phyloP scores from a whole-genome alignment of 768 basidiomycete genomes.

The Auricularia heimuer region DNA sequence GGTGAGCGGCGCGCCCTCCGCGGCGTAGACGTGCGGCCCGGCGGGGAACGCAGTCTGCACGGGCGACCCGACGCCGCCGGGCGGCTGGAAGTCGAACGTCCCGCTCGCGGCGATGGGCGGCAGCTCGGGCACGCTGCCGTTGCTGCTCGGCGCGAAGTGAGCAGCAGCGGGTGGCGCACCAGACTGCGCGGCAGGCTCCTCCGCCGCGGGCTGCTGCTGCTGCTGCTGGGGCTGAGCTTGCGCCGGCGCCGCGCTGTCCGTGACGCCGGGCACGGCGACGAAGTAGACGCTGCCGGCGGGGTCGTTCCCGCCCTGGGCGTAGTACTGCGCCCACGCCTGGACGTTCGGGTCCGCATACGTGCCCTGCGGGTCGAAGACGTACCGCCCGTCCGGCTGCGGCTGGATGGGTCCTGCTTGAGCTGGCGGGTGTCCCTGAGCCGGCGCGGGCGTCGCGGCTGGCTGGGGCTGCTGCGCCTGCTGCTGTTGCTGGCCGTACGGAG shows the following conservation, averaged over 20 bases:
- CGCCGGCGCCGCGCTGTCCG: conserved; percentile 24
- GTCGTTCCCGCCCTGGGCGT: conserved; percentile 69
- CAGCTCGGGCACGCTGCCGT: too few relatives aligned
- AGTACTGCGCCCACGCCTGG: conserved; percentile 82
- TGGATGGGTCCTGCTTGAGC: conserved; percentile 7
- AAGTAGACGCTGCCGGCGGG: conserved; percentile 73
- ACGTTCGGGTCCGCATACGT: conserved; percentile 73
- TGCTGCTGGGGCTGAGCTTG: conserved; percentile 12
- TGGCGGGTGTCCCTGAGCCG: background rate
- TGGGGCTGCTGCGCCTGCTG: conserved; percentile 6
- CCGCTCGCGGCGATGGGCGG: too few relatives aligned
- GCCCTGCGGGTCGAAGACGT: conserved; percentile 49
- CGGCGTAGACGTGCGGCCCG: too few relatives aligned
- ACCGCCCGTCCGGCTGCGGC: conserved; percentile 36
- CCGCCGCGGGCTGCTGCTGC: background rate
- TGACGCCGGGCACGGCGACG: conserved; percentile 64
- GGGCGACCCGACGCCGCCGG: too few relatives aligned
- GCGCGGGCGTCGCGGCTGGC: conserved; percentile 7
- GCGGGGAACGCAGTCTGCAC: too few relatives aligned
- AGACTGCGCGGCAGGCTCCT: too few relatives aligned
- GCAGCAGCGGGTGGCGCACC: too few relatives aligned
- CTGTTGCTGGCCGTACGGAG: background rate
- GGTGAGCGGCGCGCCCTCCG: too few relatives aligned
- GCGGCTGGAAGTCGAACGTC: too few relatives aligned
- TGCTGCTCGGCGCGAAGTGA: too few relatives aligned